Conservation (phyloP, 306 rosid species). For the Quercus berberidifolia region DNA sequence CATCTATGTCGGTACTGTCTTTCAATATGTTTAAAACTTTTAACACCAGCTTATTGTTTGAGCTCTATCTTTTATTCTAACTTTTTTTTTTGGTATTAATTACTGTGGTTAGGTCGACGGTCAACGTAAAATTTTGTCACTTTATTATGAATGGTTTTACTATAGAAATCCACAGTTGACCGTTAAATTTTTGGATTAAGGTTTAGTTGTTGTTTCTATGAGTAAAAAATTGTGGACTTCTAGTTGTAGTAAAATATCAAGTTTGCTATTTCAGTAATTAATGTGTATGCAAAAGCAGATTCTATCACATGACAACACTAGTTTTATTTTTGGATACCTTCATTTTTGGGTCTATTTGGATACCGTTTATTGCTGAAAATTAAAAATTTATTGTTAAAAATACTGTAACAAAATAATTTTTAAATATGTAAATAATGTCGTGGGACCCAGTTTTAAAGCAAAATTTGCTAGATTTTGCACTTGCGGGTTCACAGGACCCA, state of each 20-base stretch:
- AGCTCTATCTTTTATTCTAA: background rate
- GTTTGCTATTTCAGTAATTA: background rate
- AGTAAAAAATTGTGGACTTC: background rate
- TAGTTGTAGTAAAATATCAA: background rate
- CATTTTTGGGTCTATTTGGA: background rate
- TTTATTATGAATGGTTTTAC: too few species aligned
- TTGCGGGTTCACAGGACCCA: rapidly evolving
- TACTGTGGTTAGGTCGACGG: background rate
- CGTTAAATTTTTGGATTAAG: too few species aligned
- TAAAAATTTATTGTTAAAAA: too few species aligned
- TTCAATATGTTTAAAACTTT: background rate
- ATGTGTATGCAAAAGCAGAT: background rate
- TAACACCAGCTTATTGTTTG: background rate
- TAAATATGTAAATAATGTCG: too few species aligned
- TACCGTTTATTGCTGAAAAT: too few species aligned
- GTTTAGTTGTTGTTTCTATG: background rate
- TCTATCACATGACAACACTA: background rate
- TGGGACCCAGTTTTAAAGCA: too few species aligned
- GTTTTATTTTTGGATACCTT: background rate
- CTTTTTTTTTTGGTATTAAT: background rate
- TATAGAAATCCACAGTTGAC: too few species aligned
- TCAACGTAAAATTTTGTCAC: too few species aligned
- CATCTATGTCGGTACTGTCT: background rate
- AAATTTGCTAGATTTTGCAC: too few species aligned
- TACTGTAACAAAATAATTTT: too few species aligned